Base-by-base conservation (phyloP, 2,329 filamentous ascomycete genomes). In the Xylariales sp. region DNA sequence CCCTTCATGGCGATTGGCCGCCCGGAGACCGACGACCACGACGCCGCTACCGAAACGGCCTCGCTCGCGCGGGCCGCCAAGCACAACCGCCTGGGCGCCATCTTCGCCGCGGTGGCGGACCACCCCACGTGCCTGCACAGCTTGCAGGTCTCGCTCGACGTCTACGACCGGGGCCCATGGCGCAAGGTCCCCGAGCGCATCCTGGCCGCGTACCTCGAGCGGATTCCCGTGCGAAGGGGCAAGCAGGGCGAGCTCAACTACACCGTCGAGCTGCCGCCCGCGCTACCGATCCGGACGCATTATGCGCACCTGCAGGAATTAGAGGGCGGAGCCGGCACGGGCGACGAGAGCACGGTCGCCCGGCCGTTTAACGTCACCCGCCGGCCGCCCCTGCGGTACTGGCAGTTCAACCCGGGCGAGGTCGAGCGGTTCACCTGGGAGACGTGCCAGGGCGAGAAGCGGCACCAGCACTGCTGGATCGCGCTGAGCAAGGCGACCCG, bases 351-450 rank as follows among this genome's bases (percentile, higher is more conserved):
- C 16, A 36, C 34, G 12, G 30, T 3, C 6, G 18, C 52, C 6
- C n/a, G 46, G n/a, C 68, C 70, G 3, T 77, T 77, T 48, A 32
- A 59, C 12, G 56, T 78, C 49, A 69, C 71, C 23, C 72, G 77
- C 5, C 73, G 75, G 12, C 70, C 74, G 14, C 65, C 68, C 23
- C 52, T 78, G 16, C 69, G 77, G 10, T 78, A 77, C 62, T 78
- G 76, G 76, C 72, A 77, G n/a, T 77, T 77, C 50, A 64, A 50
- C 5, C 75, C 75, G 3, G 72, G 75, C 28, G 72, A 75, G 34
- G 74, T 77, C 41, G 75, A 77, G 56, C 70, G 72, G 28, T 76
- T 78, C 57, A 70, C 39, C 50, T 78, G 76, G 76, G 70, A 76
- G 46, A 74, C 69, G 32, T 60, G 71, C 46, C 57, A 64, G 32